Evolutionary conservation across 2,329 filamentous ascomycete genomes (phyloP).

Genomic region (Xylaria sp.): DNA sequence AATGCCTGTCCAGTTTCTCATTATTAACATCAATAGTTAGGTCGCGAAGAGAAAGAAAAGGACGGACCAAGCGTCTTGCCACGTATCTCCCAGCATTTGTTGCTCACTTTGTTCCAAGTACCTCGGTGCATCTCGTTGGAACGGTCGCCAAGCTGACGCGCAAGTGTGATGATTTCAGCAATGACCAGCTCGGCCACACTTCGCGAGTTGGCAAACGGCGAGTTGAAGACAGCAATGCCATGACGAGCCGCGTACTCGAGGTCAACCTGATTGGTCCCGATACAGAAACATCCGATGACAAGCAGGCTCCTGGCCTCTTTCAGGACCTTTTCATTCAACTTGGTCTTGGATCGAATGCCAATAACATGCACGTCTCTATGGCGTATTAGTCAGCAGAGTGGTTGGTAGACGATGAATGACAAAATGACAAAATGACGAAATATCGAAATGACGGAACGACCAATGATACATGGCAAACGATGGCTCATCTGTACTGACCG

Average conservation of each 20-base stretch:
- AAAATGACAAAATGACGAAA: background rate
- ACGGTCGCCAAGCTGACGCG: conserved; percentile 91
- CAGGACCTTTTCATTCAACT: conserved; percentile 86
- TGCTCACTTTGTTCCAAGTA: conserved; percentile 97
- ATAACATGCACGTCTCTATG: conserved; percentile 92
- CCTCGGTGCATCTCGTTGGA: conserved; percentile 94
- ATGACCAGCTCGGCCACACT: conserved; percentile 97
- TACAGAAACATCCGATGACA: conserved; percentile 98
- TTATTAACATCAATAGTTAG: conserved; percentile 16
- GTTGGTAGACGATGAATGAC: background rate
- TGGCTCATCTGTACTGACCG: conserved; percentile 64
- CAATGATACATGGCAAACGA: background rate
- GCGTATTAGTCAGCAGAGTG: conserved; percentile 22
- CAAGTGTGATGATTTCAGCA: conserved; percentile 89
- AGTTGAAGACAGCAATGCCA: conserved; percentile 98
- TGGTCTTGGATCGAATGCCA: conserved; percentile 97
- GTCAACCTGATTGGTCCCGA: conserved; percentile 96
- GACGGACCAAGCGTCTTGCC: conserved; percentile 88
- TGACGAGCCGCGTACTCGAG: conserved; percentile 83
- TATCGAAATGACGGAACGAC: background rate
- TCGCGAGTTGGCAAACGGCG: conserved; percentile 96
- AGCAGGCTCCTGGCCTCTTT: conserved; percentile 92
- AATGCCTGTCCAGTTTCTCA: conserved; percentile 68
- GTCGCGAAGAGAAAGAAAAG: background rate
- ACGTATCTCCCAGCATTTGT: conserved; percentile 96